phyloP scores from a whole-genome alignment of 345 rosid species.

The Luvunga scandens region DNA sequence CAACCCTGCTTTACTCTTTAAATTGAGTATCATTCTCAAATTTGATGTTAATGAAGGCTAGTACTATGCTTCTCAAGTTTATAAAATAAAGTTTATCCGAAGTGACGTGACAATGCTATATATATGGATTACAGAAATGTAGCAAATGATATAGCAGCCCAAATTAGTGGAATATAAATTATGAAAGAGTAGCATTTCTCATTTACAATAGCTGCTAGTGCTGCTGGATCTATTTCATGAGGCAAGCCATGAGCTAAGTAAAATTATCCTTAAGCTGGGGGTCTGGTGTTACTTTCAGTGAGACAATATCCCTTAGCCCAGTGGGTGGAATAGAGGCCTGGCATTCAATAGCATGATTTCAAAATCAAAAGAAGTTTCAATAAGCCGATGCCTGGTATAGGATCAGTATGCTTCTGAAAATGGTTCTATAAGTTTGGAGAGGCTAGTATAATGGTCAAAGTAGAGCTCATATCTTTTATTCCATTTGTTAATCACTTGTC shows the following conservation, averaged over 20 bases:
- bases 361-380: not conserved
- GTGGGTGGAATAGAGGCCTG: not conserved
- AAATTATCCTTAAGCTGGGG: not conserved
- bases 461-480: slow-evolving; percentile 7
- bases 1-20: not conserved
- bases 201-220: not conserved
- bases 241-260: not conserved
- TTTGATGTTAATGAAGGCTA: not conserved
- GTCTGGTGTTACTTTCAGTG: not conserved
- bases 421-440: not conserved
- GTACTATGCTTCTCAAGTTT: not conserved
- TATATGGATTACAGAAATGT: not conserved
- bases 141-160: not conserved
- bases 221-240: not conserved
- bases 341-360: not conserved
- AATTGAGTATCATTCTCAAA: not conserved
- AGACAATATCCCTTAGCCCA: not conserved
- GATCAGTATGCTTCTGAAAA: not conserved
- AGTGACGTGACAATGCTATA: not conserved
- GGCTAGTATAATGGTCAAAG: not conserved
- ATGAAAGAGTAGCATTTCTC: not conserved
- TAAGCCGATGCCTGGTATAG: not conserved
- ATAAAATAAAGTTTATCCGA: not conserved
- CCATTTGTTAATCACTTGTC: not conserved
- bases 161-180: not conserved